Evolutionary conservation across 768 basidiomycete species (phyloP).

Genomic region (Rhizopogon rudus): DNA sequence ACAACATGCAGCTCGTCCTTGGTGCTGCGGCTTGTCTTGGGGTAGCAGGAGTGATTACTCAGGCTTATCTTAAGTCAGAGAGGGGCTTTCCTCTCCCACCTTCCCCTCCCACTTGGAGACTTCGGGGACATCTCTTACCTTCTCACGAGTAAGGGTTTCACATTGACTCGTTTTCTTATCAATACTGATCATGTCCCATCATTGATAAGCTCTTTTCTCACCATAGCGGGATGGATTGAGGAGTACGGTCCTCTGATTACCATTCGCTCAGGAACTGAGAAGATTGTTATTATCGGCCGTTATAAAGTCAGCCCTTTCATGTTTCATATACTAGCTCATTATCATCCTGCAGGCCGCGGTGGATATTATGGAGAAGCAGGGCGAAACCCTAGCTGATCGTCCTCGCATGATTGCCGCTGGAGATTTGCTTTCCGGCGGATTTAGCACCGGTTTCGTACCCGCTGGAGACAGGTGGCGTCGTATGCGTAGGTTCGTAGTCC

Average conservation of each 20-base stretch:
- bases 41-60: neutral
- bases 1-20: neutral
- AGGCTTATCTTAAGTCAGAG: neutral
- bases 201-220: no score
- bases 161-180: neutral
- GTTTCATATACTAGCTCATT: neutral
- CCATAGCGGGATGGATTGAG: no score
- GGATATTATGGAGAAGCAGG: no score
- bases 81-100: neutral
- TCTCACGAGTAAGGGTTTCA: neutral
- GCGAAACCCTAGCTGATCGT: no score
- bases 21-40: neutral
- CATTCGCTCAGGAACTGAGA: no score
- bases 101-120: no score
- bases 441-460: no score
- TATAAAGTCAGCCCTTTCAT: neutral
- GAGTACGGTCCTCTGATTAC: no score
- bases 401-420: no score
- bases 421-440: no score
- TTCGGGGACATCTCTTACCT: neutral
- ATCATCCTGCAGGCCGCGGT: no score
- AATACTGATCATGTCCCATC: neutral
- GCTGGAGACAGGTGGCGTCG: no score
- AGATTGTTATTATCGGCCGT: neutral
- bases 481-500: neutral